Conservation (phyloP, 257 asterid species). For the Solanum chmielewskii region DNA sequence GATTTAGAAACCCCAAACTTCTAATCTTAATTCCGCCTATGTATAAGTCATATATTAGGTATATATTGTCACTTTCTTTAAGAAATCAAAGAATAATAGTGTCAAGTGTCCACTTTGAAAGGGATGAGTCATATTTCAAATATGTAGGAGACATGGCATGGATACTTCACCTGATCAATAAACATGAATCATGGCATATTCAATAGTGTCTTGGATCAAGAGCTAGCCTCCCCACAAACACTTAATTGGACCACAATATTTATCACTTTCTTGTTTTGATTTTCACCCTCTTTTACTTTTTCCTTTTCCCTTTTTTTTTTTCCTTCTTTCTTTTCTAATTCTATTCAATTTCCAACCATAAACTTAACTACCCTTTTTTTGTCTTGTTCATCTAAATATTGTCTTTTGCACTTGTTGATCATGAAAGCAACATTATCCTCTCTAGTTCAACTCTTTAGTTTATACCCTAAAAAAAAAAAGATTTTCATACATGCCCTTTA, state of each 20-base stretch:
- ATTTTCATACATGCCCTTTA: neutral
- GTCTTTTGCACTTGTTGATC: neutral
- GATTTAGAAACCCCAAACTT: too few relatives aligned
- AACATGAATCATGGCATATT: neutral
- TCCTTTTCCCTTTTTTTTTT: neutral
- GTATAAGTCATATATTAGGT: neutral
- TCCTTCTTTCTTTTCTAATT: neutral
- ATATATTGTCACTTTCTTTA: neutral
- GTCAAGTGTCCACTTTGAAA: neutral
- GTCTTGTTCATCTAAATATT: neutral
- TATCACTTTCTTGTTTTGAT: neutral
- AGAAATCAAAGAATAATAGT: neutral
- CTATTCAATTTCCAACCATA: neutral
- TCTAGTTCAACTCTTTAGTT: neutral
- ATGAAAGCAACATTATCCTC: neutral
- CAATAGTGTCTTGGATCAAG: neutral
- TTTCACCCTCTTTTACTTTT: neutral
- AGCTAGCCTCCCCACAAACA: neutral
- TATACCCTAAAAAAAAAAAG: neutral
- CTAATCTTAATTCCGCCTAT: fast-evolving
- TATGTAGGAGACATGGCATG: neutral
- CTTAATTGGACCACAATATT: neutral
- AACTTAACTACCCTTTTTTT: neutral
- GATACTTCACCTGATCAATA: neutral
- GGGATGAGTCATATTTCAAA: neutral